Base-by-base conservation (phyloP, 495 filamentous ascomycete species). In the Xylaria venustula region DNA sequence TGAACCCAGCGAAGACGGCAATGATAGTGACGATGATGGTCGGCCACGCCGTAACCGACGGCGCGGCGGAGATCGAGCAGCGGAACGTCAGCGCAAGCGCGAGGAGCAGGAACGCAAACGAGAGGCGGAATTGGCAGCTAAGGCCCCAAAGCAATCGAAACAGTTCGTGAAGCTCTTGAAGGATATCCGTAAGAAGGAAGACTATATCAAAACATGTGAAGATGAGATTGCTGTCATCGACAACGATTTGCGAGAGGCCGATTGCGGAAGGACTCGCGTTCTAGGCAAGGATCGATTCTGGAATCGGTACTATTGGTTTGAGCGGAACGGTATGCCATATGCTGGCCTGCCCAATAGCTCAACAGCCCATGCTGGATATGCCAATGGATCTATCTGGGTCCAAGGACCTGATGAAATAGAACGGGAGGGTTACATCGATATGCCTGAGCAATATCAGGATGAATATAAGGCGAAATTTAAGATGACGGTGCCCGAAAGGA, bases 261-360 rank as follows among this genome's bases (percentile, higher is more conserved):
- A 97, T 70, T 96, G 93, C 68, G 89, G 91, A 40, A 88, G 94
- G 51, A 97, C 92, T 14, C 87, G 88, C 57, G 86, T 91, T 53
- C 81, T 98, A 11, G 94, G 94, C 45, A 90, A 91, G 63, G 94
- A 98, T 71, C 85, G 94, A 23, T 98, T 96, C 79, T 96, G 91
- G 86, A 98, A 98, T 69, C 90, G 92, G 20, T 98, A 98, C 71
- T 97, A 92, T 80, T 98, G 93, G 93, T 96, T 97, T 71, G 94
- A 98, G 75, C 89, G 93, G 37, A 98, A 98, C 69, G 94, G 92
- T 26, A 97, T 98, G 94, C 95, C 94, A 1, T 97, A 91, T 70
- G 91, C 80, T 47, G 95, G 95, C 2, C 78, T 97, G 59, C 93
- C 92, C 0, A 81, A 84, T 62, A 94, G 91, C 75, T 97, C 92